These are phyloP conservation scores for Umbelopsis sp. DNA, from an alignment of 192 early-diverging fungal species.

Conservation along the genomic window DNA sequence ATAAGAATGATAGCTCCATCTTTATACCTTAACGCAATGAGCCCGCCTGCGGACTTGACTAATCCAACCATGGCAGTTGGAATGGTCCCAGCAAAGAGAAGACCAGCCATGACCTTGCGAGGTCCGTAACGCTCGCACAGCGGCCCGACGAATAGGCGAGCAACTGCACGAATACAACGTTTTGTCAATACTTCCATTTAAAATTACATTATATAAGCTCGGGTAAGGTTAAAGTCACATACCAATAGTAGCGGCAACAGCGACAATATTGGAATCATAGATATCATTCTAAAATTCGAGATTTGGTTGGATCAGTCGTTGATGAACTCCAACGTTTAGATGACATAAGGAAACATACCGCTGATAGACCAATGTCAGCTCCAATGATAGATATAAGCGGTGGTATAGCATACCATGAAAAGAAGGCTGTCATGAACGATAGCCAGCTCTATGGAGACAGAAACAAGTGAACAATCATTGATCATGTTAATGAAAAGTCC, in stretches of 20 bases:
- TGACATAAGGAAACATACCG: background rate
- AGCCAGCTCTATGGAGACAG: slow-evolving; percentile 32
- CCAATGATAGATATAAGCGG: slow-evolving; percentile 59
- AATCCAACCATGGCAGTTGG: slow-evolving; percentile 53
- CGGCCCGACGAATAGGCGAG: slow-evolving; percentile 43
- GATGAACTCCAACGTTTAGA: background rate
- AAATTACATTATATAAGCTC: background rate
- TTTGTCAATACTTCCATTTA: background rate
- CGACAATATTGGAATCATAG: slow-evolving; percentile 48
- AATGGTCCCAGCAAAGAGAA: slow-evolving; percentile 59
- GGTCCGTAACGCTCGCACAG: slow-evolving; percentile 51
- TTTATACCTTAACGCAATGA: slow-evolving; percentile 55
- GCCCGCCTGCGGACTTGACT: slow-evolving; percentile 43
- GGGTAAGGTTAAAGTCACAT: background rate
- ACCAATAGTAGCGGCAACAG: slow-evolving; percentile 59
- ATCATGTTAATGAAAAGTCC: no score
- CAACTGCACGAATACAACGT: slow-evolving; percentile 22
- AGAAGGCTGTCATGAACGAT: slow-evolving; percentile 46
- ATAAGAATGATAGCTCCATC: slow-evolving; percentile 50
- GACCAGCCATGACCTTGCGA: slow-evolving; percentile 51
- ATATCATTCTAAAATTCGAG: slow-evolving; percentile 28
- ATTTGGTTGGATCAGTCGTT: background rate
- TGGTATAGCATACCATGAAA: slow-evolving; percentile 65
- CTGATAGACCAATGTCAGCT: slow-evolving; percentile 53
- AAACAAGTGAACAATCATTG: background rate